Evolutionary conservation across 495 filamentous ascomycete species (phyloP).

Genomic region (Podospora fimiseda): DNA sequence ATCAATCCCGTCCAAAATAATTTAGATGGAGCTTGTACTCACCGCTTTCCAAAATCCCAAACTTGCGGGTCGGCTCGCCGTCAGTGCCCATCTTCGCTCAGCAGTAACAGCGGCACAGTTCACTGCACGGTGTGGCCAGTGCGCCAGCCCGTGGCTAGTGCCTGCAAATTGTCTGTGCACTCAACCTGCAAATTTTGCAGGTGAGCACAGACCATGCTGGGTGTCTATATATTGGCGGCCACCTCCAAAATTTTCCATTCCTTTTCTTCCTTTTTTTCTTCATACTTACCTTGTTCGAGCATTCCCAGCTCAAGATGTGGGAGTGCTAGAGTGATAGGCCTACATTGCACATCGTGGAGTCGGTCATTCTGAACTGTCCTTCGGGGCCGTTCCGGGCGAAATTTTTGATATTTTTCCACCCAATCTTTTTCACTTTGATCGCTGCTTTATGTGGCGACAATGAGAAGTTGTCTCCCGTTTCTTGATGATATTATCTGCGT

Average conservation of each 20-base stretch:
- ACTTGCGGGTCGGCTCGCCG: too few species aligned
- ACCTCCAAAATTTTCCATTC: background rate
- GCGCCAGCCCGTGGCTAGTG: too few species aligned
- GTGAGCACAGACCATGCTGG: slow-evolving; percentile 7
- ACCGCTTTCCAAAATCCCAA: background rate
- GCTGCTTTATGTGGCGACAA: background rate
- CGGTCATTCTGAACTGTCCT: slow-evolving; percentile 22
- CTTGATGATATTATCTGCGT: too few species aligned
- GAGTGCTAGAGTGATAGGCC: slow-evolving; percentile 16
- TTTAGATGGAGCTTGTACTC: background rate
- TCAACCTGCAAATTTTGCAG: background rate
- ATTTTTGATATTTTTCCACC: slow-evolving; percentile 26
- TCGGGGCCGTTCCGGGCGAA: slow-evolving; percentile 29
- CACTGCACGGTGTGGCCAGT: too few species aligned
- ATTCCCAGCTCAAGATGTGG: slow-evolving; percentile 22
- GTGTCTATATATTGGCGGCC: slow-evolving; percentile 8
- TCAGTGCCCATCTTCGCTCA: too few species aligned
- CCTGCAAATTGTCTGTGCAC: background rate
- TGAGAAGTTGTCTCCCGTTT: background rate
- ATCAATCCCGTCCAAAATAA: background rate
- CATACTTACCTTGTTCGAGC: slow-evolving; percentile 31
- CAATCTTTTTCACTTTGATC: slow-evolving; percentile 13
- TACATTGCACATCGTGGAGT: slow-evolving; percentile 29
- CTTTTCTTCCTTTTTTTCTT: slow-evolving; percentile 19
- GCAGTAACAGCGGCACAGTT: too few species aligned